Conservation (phyloP, 192 early-diverging fungal species). For the Spizellomyces punctatus region DNA sequence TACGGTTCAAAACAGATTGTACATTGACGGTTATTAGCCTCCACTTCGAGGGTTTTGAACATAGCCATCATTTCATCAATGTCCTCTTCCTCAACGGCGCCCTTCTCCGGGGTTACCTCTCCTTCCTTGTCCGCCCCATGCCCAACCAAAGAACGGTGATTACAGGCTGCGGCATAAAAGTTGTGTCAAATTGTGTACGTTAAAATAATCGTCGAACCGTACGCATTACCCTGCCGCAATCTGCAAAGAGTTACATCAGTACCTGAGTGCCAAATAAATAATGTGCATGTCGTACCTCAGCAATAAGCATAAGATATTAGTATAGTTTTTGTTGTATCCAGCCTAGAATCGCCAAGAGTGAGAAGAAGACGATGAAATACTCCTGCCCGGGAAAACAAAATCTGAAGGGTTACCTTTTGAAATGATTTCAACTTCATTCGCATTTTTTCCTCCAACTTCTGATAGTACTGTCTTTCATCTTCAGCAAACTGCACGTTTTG, state of each 20-base stretch:
- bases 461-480: constrained; percentile 65
- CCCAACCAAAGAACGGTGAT: constrained; percentile 23
- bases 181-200: not conserved
- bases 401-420: constrained; percentile 3
- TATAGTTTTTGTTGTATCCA: constrained; percentile 33
- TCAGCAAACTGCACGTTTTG: constrained; percentile 48
- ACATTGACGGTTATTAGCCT: constrained; percentile 15
- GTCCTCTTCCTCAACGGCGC: constrained; percentile 8
- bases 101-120: constrained; percentile 18
- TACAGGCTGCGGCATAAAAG: constrained; percentile 7
- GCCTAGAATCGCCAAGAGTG: not conserved
- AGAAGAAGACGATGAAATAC: not conserved
- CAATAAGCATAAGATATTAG: constrained; percentile 39
- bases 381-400: not conserved
- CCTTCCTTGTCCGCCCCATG: constrained; percentile 16
- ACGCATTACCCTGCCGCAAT: constrained; percentile 21
- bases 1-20: constrained; percentile 34
- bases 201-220: not conserved
- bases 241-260: not conserved
- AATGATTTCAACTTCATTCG: constrained; percentile 15
- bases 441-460: constrained; percentile 46
- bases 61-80: constrained; percentile 31
- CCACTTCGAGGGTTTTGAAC: constrained; percentile 25
- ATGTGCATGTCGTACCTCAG: constrained; percentile 14
- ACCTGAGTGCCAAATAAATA: not conserved